Percentiles rank a stretch among this genome's conserved stretches.
Evolutionary conservation across 2,329 filamentous ascomycete genomes (phyloP).

Genomic region (Penicillium occitanis): DNA sequence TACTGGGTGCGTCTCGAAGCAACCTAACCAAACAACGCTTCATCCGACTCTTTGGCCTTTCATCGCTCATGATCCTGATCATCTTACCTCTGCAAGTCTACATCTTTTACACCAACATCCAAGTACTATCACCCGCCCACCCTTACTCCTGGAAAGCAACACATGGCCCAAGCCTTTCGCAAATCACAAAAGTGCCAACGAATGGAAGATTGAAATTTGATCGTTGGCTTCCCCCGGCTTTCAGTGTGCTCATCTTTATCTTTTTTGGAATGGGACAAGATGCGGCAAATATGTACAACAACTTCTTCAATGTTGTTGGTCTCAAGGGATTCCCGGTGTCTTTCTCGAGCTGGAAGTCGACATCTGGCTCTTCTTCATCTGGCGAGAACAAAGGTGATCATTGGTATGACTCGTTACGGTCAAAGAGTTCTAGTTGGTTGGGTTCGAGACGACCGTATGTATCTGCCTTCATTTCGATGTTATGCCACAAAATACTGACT

Average conservation of each 20-base stretch:
- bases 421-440: constrained; percentile 13
- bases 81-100: constrained; percentile 57
- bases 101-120: constrained; percentile 49
- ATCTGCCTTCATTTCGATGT: neutral
- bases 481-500: constrained; percentile 2
- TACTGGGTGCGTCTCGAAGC: constrained; percentile 53
- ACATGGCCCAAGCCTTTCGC: constrained; percentile 54
- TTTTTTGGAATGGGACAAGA: constrained; percentile 66
- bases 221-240: constrained; percentile 57
- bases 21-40: constrained; percentile 61
- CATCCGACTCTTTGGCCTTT: constrained; percentile 52
- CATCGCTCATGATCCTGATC: constrained; percentile 56
- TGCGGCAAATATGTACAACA: constrained; percentile 56
- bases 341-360: constrained; percentile 18
- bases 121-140: constrained; percentile 36
- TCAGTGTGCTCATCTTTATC: constrained; percentile 58
- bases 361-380: neutral
- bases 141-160: constrained; percentile 55
- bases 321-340: constrained; percentile 36
- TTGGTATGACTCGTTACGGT: constrained; percentile 12
- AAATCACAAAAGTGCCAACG: constrained; percentile 50
- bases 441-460: constrained; percentile 10
- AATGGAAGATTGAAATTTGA: constrained; percentile 52
- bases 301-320: constrained; percentile 45
- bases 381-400: neutral